Percentiles rank a stretch among this genome's conserved stretches.
These are phyloP conservation scores for Oropetium thomaeum DNA, from an alignment of 176 grass and related monocot species.

Conservation along the genomic window DNA sequence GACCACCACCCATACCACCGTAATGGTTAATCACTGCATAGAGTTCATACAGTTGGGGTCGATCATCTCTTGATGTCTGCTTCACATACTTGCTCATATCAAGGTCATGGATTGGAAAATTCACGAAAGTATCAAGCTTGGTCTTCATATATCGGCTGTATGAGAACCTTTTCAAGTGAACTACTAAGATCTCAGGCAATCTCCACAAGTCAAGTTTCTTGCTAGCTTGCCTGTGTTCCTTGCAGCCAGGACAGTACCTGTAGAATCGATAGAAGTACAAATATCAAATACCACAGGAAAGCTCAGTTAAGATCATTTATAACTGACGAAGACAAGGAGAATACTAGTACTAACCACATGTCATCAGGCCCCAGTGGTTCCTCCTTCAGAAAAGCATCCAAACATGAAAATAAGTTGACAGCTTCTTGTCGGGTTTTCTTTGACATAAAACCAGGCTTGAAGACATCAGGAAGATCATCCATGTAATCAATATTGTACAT, in stretches of 20 bases:
- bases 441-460: constrained; percentile 77
- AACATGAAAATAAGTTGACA: constrained; percentile 87
- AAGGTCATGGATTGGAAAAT: constrained; percentile 77
- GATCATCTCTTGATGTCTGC: neutral
- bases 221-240: constrained; percentile 94
- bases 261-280: constrained; percentile 5
- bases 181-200: constrained; percentile 91
- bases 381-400: constrained; percentile 93
- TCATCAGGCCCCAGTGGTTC: constrained; percentile 96
- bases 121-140: constrained; percentile 97
- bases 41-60: constrained; percentile 62
- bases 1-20: constrained; percentile 88
- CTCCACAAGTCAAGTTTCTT: constrained; percentile 98
- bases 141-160: constrained; percentile 96
- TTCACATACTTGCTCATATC: constrained; percentile 78
- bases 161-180: constrained; percentile 98
- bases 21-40: constrained; percentile 98
- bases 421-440: constrained; percentile 93
- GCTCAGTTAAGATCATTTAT: neutral
- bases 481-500: constrained; percentile 68
- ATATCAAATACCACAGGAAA: constrained; percentile 8
- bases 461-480: constrained; percentile 81
- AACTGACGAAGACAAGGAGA: constrained; percentile 10
- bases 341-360: constrained; percentile 87
- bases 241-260: constrained; percentile 97